Evolutionary conservation across 1,284 basidiomycete species (phyloP).

Genomic region (Apiotrichum domesticum): DNA sequence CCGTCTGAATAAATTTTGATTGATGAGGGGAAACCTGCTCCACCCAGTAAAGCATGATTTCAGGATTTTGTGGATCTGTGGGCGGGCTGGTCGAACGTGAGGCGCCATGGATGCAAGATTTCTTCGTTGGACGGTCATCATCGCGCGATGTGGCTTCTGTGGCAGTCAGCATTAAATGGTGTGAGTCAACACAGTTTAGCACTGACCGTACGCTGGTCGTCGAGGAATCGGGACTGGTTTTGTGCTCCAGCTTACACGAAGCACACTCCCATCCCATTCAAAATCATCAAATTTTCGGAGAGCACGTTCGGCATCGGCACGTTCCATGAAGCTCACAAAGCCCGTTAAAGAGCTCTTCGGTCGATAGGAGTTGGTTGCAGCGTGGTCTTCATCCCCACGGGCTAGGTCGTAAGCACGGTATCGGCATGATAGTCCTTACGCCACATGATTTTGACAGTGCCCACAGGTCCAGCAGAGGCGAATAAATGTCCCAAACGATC

Average conservation of each 20-base stretch:
- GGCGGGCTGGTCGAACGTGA: too few species aligned
- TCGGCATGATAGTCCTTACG: slow-evolving; percentile 59
- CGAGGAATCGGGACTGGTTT: slow-evolving; percentile 82
- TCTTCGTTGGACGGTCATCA: slow-evolving; percentile 2
- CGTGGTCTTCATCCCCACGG: neutral
- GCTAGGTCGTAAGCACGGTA: neutral
- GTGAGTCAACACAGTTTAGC: slow-evolving; percentile 28
- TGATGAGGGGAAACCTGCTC: slow-evolving; percentile 61
- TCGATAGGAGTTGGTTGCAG: slow-evolving; percentile 30
- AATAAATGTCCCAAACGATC: slow-evolving; percentile 79
- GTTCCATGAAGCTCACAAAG: slow-evolving; percentile 92
- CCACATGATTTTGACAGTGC: slow-evolving; percentile 84
- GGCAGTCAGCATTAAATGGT: too few species aligned
- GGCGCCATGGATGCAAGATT: neutral
- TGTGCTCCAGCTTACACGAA: slow-evolving; percentile 83
- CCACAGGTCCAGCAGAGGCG: slow-evolving; percentile 54
- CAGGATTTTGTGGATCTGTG: neutral
- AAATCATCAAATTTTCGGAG: slow-evolving; percentile 80
- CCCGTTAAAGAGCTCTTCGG: slow-evolving; percentile 73
- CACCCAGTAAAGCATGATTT: slow-evolving; percentile 21
- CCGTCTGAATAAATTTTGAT: slow-evolving; percentile 74
- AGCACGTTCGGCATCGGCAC: slow-evolving; percentile 80
- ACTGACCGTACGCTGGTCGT: slow-evolving; percentile 71
- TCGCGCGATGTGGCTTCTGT: too few species aligned
- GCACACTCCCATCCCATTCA: slow-evolving; percentile 78